Evolutionary conservation across 345 rosid genomes (phyloP).

Genomic region (Pugionium cornutum): DNA sequence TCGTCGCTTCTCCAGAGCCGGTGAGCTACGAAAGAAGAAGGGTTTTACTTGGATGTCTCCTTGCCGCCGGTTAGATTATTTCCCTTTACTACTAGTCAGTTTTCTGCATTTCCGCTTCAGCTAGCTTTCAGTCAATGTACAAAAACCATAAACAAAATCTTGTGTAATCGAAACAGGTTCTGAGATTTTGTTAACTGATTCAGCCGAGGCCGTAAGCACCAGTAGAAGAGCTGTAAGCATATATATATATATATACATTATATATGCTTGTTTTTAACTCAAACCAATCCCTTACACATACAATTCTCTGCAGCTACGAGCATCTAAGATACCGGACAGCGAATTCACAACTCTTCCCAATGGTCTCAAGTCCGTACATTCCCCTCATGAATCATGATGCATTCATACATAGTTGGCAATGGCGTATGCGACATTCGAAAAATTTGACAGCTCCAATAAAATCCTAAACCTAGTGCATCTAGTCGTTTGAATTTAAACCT

Average conservation of each 20-base stretch:
- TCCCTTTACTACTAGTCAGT: slow-evolving; percentile 5
- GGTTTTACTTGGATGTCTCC: slow-evolving; percentile 58
- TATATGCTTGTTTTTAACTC: neutral
- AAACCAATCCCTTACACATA: slow-evolving; percentile 27
- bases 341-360: slow-evolving; percentile 80
- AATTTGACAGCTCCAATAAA: neutral
- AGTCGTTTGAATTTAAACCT: neutral
- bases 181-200: slow-evolving; percentile 49
- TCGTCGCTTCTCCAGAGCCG: slow-evolving; percentile 23
- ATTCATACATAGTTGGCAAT: neutral
- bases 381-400: slow-evolving; percentile 17
- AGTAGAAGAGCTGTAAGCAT: slow-evolving; percentile 91
- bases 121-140: slow-evolving; percentile 15
- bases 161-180: slow-evolving; percentile 48
- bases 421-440: neutral
- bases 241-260: slow-evolving; percentile 18
- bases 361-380: slow-evolving; percentile 76
- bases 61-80: slow-evolving; percentile 50
- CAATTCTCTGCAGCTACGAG: slow-evolving; percentile 63
- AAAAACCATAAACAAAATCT: slow-evolving; percentile 4
- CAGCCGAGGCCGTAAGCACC: slow-evolving; percentile 83
- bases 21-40: slow-evolving; percentile 53
- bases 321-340: slow-evolving; percentile 79
- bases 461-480: neutral
- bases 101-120: neutral